These are phyloP conservation scores for Coniochaeta prunicola DNA, from an alignment of 2,329 filamentous ascomycete genomes.

Conservation along the genomic window DNA sequence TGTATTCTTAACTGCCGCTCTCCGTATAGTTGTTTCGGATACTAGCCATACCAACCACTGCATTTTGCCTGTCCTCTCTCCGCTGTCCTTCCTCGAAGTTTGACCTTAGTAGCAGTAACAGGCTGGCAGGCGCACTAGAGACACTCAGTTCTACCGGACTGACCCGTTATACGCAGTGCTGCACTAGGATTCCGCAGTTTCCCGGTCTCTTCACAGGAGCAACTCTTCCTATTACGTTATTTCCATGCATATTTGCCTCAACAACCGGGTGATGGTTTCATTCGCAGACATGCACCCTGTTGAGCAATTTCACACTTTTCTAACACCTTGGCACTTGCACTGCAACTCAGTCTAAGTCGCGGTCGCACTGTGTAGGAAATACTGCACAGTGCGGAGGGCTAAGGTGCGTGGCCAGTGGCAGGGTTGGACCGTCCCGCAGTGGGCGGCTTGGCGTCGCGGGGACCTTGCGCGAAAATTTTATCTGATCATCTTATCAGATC, in stretches of 20 bases:
- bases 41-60: no score
- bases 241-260: background rate
- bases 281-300: background rate
- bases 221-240: background rate
- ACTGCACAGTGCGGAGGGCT: background rate
- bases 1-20: no score
- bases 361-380: background rate
- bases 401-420: background rate
- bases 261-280: background rate
- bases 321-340: background rate
- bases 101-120: no score
- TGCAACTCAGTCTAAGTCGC: background rate
- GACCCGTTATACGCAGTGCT: no score
- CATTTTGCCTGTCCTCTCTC: no score
- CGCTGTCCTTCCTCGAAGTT: no score
- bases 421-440: background rate
- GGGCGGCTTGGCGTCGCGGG: background rate
- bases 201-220: no score
- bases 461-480: slow-evolving; percentile 1
- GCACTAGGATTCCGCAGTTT: no score
- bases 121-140: no score
- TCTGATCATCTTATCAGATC: slow-evolving; percentile 2
- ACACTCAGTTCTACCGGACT: no score
- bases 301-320: background rate
- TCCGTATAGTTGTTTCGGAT: no score